A percentile compares a stretch with the other conserved stretches of the same genome.
Conservation (phyloP, 768 basidiomycete species). For the Boletellus sp. region DNA sequence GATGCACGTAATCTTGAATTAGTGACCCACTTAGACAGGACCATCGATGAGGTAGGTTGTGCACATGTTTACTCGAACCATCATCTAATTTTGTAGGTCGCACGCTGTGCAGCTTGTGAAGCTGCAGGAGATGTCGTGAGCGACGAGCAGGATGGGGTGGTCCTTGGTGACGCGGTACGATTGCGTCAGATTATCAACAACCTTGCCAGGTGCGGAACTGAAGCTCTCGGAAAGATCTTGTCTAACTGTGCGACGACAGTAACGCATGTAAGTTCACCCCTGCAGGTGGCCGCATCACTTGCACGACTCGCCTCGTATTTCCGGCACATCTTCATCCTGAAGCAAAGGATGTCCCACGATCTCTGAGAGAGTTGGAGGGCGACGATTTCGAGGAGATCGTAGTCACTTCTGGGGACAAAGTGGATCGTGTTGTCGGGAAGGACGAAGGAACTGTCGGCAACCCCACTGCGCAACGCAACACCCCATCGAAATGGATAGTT, state of each 20-base stretch:
- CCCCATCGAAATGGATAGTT: conserved; percentile 56
- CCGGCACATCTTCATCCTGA: conserved; percentile 19
- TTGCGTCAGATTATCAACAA: conserved; percentile 81
- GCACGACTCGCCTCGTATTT: conserved; percentile 61
- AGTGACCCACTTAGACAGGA: conserved; percentile 62
- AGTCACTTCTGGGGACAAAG: conserved; percentile 32
- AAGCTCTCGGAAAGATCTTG: neutral
- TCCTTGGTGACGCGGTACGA: conserved; percentile 82
- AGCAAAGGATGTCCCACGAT: neutral
- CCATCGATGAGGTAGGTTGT: conserved; percentile 53
- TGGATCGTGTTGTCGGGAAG: conserved; percentile 15
- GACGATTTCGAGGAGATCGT: conserved; percentile 21
- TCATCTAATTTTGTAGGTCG: conserved; percentile 39
- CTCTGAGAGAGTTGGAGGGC: conserved; percentile 10
- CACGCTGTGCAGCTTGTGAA: conserved; percentile 55
- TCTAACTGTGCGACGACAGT: conserved; percentile 31
- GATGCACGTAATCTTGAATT: conserved; percentile 65
- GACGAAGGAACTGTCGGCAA: neutral
- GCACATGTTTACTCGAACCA: neutral
- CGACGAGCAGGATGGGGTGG: conserved; percentile 54
- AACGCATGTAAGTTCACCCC: conserved; percentile 83
- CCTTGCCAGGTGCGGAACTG: conserved; percentile 56
- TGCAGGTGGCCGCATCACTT: conserved; percentile 60
- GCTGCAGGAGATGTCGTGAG: conserved; percentile 43
- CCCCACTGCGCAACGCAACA: neutral